A percentile compares a stretch with the other conserved stretches of the same genome.
These are phyloP conservation scores for Microstegium vimineum DNA, from an alignment of 176 grass and related monocot species.

Conservation along the genomic window DNA sequence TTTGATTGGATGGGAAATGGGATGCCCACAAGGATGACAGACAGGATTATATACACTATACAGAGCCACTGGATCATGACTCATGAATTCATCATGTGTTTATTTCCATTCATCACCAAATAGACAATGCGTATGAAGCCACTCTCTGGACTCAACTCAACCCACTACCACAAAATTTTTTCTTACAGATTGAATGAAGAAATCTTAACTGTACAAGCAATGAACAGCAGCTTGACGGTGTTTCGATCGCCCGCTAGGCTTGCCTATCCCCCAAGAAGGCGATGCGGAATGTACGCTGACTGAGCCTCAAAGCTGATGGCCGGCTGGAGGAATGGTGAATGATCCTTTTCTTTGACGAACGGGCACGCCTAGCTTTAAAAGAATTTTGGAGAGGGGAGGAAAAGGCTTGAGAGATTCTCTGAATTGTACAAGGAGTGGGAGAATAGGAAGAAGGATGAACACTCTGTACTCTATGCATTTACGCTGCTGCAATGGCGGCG, in stretches of 20 bases:
- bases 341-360: not conserved
- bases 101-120: conserved; percentile 32
- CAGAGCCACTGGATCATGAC: conserved; percentile 22
- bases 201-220: conserved; percentile 78
- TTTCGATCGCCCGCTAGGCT: not conserved
- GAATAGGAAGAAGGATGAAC: conserved; percentile 27
- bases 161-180: conserved; percentile 56
- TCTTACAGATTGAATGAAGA: conserved; percentile 90
- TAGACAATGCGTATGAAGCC: conserved; percentile 29
- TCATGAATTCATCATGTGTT: conserved; percentile 18
- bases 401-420: conserved; percentile 22
- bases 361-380: conserved; percentile 41
- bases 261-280: conserved; percentile 4
- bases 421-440: conserved; percentile 33
- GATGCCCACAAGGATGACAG: not conserved
- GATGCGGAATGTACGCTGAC: not conserved
- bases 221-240: conserved; percentile 3
- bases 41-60: not conserved
- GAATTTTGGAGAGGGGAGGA: conserved; percentile 24
- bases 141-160: not conserved
- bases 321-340: not conserved
- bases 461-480: conserved; percentile 29
- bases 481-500: conserved; percentile 37
- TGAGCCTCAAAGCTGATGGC: conserved; percentile 15
- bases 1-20: not conserved